Evolutionary conservation across 768 basidiomycete species (phyloP).

Genomic region (Lactarius akahatsu): DNA sequence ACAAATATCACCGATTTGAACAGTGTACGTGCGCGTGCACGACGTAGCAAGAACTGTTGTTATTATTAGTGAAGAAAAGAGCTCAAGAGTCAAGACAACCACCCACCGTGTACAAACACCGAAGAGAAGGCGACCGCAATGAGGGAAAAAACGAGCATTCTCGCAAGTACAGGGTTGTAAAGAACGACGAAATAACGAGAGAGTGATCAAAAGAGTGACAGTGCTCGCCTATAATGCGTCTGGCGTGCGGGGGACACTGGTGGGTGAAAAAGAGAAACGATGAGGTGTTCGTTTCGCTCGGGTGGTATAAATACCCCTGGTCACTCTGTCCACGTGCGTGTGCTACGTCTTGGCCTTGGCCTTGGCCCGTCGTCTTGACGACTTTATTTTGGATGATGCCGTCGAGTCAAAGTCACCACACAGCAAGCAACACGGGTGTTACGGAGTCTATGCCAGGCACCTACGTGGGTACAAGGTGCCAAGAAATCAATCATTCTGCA

Average conservation of each 20-base stretch:
- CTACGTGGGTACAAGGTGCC: neutral
- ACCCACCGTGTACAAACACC: slow-evolving; percentile 10
- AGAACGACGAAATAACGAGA: neutral
- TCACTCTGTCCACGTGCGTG: neutral
- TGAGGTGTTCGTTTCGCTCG: neutral
- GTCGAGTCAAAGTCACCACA: too few relatives aligned
- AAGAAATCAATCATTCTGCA: neutral
- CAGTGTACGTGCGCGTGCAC: slow-evolving; percentile 63
- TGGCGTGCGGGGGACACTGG: neutral
- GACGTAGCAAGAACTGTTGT: slow-evolving; percentile 21
- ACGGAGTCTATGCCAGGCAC: neutral
- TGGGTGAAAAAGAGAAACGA: neutral
- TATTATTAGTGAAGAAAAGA: neutral
- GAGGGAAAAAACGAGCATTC: slow-evolving; percentile 8
- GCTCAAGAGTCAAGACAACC: too few relatives aligned
- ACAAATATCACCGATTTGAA: slow-evolving; percentile 59
- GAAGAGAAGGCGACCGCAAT: slow-evolving; percentile 1
- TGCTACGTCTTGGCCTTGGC: too few relatives aligned
- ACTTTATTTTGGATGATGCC: neutral
- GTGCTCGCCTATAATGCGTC: neutral
- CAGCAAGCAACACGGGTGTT: neutral
- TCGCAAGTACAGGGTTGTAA: neutral
- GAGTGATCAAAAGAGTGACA: slow-evolving; percentile 17
- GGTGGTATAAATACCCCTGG: neutral
- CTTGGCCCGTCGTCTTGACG: neutral